Percentiles rank a stretch among this genome's conserved stretches.
Conservation (phyloP, 2,329 filamentous ascomycete species). For the Fusarium subglutinans region DNA sequence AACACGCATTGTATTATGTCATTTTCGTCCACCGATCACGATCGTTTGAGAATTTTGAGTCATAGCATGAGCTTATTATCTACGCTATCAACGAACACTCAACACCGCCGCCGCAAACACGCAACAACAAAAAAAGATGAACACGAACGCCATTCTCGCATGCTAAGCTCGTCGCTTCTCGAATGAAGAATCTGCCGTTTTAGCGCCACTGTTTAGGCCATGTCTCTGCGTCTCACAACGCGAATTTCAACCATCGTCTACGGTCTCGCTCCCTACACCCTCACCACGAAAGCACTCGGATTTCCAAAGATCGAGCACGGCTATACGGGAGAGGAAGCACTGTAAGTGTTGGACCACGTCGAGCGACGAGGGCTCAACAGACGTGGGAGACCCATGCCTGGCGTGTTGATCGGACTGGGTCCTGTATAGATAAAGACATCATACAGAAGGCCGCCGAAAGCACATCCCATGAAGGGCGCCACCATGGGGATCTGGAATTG, state of each 20-base stretch:
- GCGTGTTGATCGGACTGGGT: constrained; percentile 74
- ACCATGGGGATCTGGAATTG: constrained; percentile 72
- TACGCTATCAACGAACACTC: background rate
- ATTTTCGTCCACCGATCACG: background rate
- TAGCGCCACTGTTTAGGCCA: background rate
- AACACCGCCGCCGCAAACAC: background rate
- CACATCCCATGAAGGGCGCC: constrained; percentile 71
- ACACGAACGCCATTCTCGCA: background rate
- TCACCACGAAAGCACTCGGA: background rate
- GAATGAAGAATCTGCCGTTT: background rate
- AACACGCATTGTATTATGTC: rapidly evolving
- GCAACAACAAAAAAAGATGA: background rate
- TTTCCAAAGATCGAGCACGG: rapidly evolving
- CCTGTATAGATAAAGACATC: constrained; percentile 76
- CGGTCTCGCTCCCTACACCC: background rate
- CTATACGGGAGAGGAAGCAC: constrained; percentile 38
- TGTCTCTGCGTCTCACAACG: background rate
- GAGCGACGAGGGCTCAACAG: constrained; percentile 50
- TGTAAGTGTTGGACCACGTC: constrained; percentile 51
- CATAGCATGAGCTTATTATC: constrained; percentile 23
- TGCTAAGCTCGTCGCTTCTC: background rate
- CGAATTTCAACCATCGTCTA: background rate
- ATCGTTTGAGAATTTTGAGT: background rate
- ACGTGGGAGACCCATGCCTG: constrained; percentile 69
- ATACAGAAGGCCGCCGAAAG: constrained; percentile 73